Conservation (phyloP, 805 yeast genomes). For the Danielia oregonensis region DNA sequence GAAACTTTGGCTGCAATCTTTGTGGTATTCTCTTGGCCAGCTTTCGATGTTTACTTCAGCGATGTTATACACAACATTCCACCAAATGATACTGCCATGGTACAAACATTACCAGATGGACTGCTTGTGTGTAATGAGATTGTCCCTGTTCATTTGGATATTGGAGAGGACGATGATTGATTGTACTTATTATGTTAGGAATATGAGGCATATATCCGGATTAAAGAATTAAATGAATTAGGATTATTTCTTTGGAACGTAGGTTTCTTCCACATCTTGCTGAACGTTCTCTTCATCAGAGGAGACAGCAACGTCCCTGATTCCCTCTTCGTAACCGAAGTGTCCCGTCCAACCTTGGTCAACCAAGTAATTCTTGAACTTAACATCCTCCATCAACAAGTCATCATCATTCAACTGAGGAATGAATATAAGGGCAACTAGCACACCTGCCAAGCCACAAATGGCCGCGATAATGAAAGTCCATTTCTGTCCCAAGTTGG, state of each 20-base stretch:
- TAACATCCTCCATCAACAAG: constrained; percentile 57
- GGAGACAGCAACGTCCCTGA: constrained; percentile 2
- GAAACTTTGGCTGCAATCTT: background rate
- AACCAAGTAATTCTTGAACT: constrained; percentile 56
- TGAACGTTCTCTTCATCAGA: constrained; percentile 10
- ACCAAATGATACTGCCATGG: background rate
- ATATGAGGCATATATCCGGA: too few relatives aligned
- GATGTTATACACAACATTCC: background rate
- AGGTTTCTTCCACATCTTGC: constrained; percentile 1
- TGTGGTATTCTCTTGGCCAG: background rate
- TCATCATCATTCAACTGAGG: constrained; percentile 74
- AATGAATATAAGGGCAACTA: constrained; percentile 54
- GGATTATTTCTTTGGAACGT: constrained; percentile 1
- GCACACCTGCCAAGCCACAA: constrained; percentile 63
- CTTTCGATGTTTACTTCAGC: background rate
- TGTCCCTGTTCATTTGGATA: background rate
- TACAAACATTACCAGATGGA: background rate
- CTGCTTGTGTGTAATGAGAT: background rate
- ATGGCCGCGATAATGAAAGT: constrained; percentile 78
- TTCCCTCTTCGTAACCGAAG: constrained; percentile 32
- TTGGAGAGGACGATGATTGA: background rate
- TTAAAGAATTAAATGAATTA: too few relatives aligned
- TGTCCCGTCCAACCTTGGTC: constrained; percentile 57
- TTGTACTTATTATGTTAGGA: too few relatives aligned
- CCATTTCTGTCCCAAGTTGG: constrained; percentile 62